Base-by-base conservation (phyloP, 2,329 filamentous ascomycete genomes). In the Alternaria solani region DNA sequence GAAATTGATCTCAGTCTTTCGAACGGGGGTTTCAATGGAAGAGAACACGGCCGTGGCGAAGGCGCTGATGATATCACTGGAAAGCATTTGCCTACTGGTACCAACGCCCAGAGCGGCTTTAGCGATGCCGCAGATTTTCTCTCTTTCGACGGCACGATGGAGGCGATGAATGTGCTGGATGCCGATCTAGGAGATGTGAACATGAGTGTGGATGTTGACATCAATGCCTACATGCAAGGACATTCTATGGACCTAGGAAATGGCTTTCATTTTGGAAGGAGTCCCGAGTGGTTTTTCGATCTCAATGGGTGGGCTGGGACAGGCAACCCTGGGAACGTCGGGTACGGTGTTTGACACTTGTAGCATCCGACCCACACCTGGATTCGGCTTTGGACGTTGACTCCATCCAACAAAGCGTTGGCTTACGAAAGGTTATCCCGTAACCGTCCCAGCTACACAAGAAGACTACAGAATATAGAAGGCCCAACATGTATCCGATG, bases 1-100 rank as follows among this genome's bases (percentile, higher is more conserved):
- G 56, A 67, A 3, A 71, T 74, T 26, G 66, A 72, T 42, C 53
- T 71, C 16, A 48, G 43, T 38, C 47, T 38, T 11, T 48, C 57
- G 18, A 46, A 2, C n/a, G 12, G 44, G 46, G 39, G 53, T 55
- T 14, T 47, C 26, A 30, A n/a, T 20, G 56, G 55, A 0, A 61
- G 36, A 38, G 59, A 64, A 2, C 63, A 67, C 28, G 61, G 57
- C 7, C 43, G 69, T 18, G 64, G 65, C 11, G 68, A 71, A 4
- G 44, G 44, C 44, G 54, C 55, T n/a, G 54, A 61, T 20, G 54
- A 58, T 16, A 12, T 52, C 20, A 47, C 44, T 0, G 44, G 44
- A 20, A 36, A 38, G 18, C 32, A 51, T 39, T 39, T 12, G 47
- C 43, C 12, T 28, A 57, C 39, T 12, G 49, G 55, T 0, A 60